These are phyloP conservation scores for Coffea humblotiana DNA, from an alignment of 305 asterid genomes.

Conservation along the genomic window DNA sequence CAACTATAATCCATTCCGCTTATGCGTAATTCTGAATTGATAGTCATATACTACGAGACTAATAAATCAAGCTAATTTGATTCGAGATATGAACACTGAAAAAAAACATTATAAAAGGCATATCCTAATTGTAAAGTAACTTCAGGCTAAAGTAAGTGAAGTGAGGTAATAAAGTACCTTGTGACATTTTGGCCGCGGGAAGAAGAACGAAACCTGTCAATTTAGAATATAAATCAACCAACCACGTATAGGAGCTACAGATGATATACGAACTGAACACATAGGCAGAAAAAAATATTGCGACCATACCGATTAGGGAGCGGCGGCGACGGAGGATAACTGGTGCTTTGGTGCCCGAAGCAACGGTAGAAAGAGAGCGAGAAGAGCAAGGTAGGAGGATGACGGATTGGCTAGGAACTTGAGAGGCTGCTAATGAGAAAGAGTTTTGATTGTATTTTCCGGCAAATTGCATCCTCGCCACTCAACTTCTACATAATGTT, in stretches of 20 bases:
- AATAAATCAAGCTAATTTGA: background rate
- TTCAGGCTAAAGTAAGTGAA: background rate
- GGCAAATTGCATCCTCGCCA: background rate
- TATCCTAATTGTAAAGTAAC: background rate
- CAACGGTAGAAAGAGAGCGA: background rate
- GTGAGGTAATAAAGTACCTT: constrained; percentile 11
- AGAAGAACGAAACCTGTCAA: background rate
- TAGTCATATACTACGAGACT: background rate
- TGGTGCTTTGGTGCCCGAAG: background rate
- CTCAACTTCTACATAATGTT: background rate
- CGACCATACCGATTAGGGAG: background rate
- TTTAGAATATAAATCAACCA: background rate
- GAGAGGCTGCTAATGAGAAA: background rate
- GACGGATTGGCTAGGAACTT: background rate
- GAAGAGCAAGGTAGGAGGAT: background rate
- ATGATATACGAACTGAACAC: no score
- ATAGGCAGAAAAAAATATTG: no score
- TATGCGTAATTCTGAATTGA: background rate
- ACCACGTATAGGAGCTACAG: background rate
- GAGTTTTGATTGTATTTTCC: background rate
- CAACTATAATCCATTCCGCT: background rate
- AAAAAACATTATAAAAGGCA: background rate
- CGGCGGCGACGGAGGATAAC: background rate
- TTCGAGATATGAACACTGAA: background rate
- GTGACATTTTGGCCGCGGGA: constrained; percentile 2